These are phyloP conservation scores for Jaapia argillacea DNA, from an alignment of 768 basidiomycete species.

Conservation along the genomic window DNA sequence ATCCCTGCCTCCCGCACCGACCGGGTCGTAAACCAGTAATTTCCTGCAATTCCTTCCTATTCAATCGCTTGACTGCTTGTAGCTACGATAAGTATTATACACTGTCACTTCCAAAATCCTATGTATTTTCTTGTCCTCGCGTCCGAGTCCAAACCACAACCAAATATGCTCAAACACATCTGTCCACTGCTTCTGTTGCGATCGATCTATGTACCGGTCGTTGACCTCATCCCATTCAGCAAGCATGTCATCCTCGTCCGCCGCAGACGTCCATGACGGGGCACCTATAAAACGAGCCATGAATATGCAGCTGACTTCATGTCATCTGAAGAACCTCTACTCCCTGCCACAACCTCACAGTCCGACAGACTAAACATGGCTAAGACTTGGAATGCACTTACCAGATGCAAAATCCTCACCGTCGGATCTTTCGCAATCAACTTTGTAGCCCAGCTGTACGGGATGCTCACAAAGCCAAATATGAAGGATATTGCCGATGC, in stretches of 20 bases:
- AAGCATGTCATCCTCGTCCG: not conserved
- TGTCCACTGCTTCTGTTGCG: not conserved
- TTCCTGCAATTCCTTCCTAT: too few relatives aligned
- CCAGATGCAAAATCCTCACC: constrained; percentile 15
- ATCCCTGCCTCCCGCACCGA: too few relatives aligned
- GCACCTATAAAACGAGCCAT: too few relatives aligned
- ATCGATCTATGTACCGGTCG: not conserved
- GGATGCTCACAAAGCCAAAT: constrained; percentile 18
- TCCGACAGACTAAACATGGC: not conserved
- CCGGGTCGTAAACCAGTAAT: too few relatives aligned
- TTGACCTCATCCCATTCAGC: not conserved
- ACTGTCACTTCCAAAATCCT: not conserved
- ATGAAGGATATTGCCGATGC: constrained; percentile 23
- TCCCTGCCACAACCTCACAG: not conserved
- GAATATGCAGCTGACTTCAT: not conserved
- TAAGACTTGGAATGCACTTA: not conserved
- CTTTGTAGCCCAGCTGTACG: constrained; percentile 18
- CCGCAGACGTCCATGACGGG: not conserved
- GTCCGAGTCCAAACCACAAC: not conserved
- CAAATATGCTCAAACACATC: not conserved
- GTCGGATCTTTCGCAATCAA: constrained; percentile 19
- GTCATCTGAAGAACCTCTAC: not conserved
- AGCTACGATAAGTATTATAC: not conserved
- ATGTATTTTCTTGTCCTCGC: not conserved
- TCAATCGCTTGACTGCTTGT: not conserved